Base-by-base conservation (phyloP, 768 basidiomycete genomes). In the Amanita phalloides region DNA sequence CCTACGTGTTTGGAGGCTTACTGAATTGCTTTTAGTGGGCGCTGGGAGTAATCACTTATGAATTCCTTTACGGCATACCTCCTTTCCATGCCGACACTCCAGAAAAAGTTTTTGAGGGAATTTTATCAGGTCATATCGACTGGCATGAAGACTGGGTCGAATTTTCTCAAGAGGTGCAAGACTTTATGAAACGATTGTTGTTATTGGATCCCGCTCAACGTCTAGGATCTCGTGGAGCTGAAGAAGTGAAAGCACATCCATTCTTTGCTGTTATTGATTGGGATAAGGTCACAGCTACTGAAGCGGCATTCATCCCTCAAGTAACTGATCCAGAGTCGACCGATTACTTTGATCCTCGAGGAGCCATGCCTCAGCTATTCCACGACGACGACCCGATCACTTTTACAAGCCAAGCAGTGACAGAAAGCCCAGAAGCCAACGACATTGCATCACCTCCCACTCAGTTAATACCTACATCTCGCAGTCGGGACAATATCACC, bases 311-410 rank as follows among this genome's bases (percentile, higher is more conserved):
- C 70, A 91, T 98, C 48, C 96, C 96, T 44, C 87, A 93, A 62
- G 82, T 96, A 32, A 80, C 86, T 11, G 94, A 98, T 66, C 93
- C 94, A 3, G 94, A 97, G 68, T 95, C 92, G 20, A 99, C 96
- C n/a, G 96, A 99, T 65, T 99, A 99, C 69, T 99, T 99, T 61
- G 96, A 99, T 69, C 81, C 93, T 55, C 84, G 96, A 41, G 96
- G 96, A 3, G 95, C 95, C 13, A 81, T 89, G 41, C 81, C 85
- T 28, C 89, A 92, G 61, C 69, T 90, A 33, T 96, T 98, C 76
- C 86, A 91, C 44, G 95, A 97, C 53, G 90, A 94, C 44, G 90
- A 92, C 46, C 72, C 74, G 39, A 61, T 79, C 56, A 68, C 79
- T 48, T 64, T 82, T 48, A 68, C 81, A n/a, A 73, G 71, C 26